Base-by-base conservation (phyloP, 768 basidiomycete species). In the Trametopsis cervina region DNA sequence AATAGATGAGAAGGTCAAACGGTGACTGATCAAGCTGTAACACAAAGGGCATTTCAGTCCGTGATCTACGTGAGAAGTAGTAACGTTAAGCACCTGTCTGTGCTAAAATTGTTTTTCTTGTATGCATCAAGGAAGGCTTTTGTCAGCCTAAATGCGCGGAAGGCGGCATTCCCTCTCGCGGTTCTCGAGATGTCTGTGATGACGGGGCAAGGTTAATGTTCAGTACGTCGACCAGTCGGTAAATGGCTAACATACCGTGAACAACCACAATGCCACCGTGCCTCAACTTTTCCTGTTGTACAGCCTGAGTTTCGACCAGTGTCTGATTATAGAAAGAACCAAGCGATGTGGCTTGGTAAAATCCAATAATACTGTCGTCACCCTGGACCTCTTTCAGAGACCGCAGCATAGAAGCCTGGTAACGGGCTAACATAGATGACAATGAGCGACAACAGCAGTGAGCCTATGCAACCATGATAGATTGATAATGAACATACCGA, bases 341-440 rank as follows among this genome's bases (percentile, higher is more conserved):
- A 33, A 90, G 74, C 7, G 82, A 80, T 22, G 85, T 90, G 38
- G 88, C 87, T 61, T 95, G 90, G 70, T 97, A 97, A 66, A 95
- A 91, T 33, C 94, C 94, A 47, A 96, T 85, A 26, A 93, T 80
- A 54, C 83, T 90, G 66, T 95, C 91, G 59, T 94, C 91, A 29
- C 83, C 81, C 59, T 89, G 85, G 46, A 94, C 92, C 63, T 94
- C 91, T 61, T 89, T 88, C 60, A 97, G 72, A 20, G 87, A 85
- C 47, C 87, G 81, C 40, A 93, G 71, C 89, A 93, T 89, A 49
- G 82, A 76, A 27, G 77, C 72, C 66, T 93, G 89, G 63, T 91
- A 92, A 39, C 88, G 85, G 47, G 75, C 85, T 89, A 59, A 25
- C 38, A 51, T n/a, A n/a, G 18, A 37, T n/a, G 51, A 12, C 24